Evolutionary conservation across 2,329 filamentous ascomycete genomes (phyloP).

Genomic region (Aspergillus vadensis): DNA sequence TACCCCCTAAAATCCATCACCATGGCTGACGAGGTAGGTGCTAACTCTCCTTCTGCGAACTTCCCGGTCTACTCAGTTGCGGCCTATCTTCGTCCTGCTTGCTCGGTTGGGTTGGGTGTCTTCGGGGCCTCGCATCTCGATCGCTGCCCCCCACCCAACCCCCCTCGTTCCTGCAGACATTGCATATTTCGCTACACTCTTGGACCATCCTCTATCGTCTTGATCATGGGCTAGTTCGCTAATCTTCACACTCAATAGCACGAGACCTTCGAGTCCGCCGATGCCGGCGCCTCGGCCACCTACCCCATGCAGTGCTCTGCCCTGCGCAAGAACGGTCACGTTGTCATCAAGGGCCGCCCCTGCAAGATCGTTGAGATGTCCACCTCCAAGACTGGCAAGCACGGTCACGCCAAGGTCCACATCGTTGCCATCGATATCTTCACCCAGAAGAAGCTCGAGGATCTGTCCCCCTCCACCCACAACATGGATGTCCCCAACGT

Average conservation of each 20-base stretch:
- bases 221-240: slow-evolving; percentile 4
- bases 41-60: slow-evolving; percentile 23
- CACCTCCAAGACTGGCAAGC: slow-evolving; percentile 99
- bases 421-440: slow-evolving; percentile 98
- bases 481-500: slow-evolving; percentile 90
- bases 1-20: slow-evolving; percentile 45
- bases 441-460: slow-evolving; percentile 99
- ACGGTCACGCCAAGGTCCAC: slow-evolving; percentile 99
- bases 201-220: not conserved
- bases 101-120: slow-evolving; percentile 26
- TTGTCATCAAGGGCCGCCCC: slow-evolving; percentile 96
- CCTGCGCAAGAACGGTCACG: slow-evolving; percentile 98
- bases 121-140: slow-evolving; percentile 33
- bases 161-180: slow-evolving; percentile 20
- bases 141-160: slow-evolving; percentile 14
- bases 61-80: not conserved
- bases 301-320: slow-evolving; percentile 99
- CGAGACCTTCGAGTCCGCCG: slow-evolving; percentile 85
- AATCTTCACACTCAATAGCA: slow-evolving; percentile 51
- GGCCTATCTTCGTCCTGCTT: slow-evolving; percentile 24
- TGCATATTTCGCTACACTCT: slow-evolving; percentile 4
- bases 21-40: slow-evolving; percentile 69
- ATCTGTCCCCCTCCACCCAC: slow-evolving; percentile 95
- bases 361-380: slow-evolving; percentile 99
- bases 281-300: slow-evolving; percentile 93